A percentile compares a stretch with the other conserved stretches of the same genome.
Evolutionary conservation across 495 filamentous ascomycete species (phyloP).

Genomic region (Durotheca rogersii): DNA sequence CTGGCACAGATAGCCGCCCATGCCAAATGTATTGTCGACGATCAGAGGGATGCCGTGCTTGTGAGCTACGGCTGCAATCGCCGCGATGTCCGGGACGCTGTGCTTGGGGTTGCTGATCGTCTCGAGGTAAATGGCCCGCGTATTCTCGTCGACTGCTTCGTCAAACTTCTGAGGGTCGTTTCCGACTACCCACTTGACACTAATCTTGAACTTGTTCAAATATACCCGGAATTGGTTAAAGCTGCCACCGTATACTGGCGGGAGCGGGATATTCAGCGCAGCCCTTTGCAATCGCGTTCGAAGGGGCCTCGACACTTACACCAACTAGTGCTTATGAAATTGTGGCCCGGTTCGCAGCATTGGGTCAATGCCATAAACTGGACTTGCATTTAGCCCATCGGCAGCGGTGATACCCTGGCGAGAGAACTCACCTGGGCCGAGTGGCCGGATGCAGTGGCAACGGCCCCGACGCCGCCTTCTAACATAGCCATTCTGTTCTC

Average conservation of each 20-base stretch:
- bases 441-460: conserved; percentile 45
- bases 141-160: conserved; percentile 43
- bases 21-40: conserved; percentile 48
- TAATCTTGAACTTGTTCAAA: conserved; percentile 44
- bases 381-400: conserved; percentile 16
- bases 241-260: conserved; percentile 40
- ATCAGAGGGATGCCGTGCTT: conserved; percentile 44
- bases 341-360: conserved; percentile 43
- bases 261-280: conserved; percentile 3
- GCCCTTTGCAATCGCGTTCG: neutral
- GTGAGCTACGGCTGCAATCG: conserved; percentile 43
- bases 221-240: conserved; percentile 49
- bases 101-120: conserved; percentile 48
- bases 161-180: conserved; percentile 40
- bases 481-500: conserved; percentile 46
- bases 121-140: conserved; percentile 43
- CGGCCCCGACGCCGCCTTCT: conserved; percentile 45
- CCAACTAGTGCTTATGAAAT: conserved; percentile 46
- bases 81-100: conserved; percentile 43
- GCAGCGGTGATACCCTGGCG: neutral
- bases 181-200: conserved; percentile 44
- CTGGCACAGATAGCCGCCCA: conserved; percentile 44
- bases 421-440: conserved; percentile 34
- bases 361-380: conserved; percentile 47
- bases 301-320: conserved; percentile 24